Evolutionary conservation across 2,329 filamentous ascomycete genomes (phyloP).

Genomic region (Chrysoporthe austroafricana): DNA sequence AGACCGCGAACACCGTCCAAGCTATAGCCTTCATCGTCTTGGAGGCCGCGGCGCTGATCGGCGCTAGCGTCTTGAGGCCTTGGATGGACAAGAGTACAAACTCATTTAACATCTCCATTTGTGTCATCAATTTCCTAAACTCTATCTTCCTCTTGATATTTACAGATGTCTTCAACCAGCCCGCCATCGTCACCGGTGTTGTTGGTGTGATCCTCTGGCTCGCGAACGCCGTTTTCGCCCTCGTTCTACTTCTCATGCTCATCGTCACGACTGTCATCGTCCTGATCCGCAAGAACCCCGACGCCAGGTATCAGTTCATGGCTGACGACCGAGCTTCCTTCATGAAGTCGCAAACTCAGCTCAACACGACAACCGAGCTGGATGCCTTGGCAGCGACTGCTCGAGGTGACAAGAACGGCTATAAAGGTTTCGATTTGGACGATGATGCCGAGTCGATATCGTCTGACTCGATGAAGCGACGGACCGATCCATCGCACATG

Average conservation of each 20-base stretch:
- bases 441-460: constrained; percentile 73
- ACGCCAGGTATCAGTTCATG: constrained; percentile 95
- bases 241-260: constrained; percentile 82
- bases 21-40: constrained; percentile 82
- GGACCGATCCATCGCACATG: constrained; percentile 41
- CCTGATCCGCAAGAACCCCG: constrained; percentile 89
- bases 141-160: constrained; percentile 88
- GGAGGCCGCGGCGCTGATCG: constrained; percentile 78
- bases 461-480: constrained; percentile 56
- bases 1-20: constrained; percentile 72
- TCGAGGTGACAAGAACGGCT: constrained; percentile 74
- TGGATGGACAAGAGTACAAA: constrained; percentile 99
- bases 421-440: constrained; percentile 66
- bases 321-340: constrained; percentile 94
- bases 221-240: constrained; percentile 80
- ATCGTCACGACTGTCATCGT: constrained; percentile 68
- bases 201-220: constrained; percentile 91
- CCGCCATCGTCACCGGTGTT: constrained; percentile 80
- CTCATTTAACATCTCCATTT: constrained; percentile 92
- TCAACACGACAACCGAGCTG: constrained; percentile 78
- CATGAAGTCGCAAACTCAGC: constrained; percentile 91
- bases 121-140: constrained; percentile 87
- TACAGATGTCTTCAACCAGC: constrained; percentile 83
- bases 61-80: constrained; percentile 77
- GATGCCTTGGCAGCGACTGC: constrained; percentile 89